A percentile compares a stretch with the other conserved stretches of the same genome.
These are phyloP conservation scores for Phytophthora pisi DNA, from an alignment of 352 stramenopile species.

Conservation along the genomic window DNA sequence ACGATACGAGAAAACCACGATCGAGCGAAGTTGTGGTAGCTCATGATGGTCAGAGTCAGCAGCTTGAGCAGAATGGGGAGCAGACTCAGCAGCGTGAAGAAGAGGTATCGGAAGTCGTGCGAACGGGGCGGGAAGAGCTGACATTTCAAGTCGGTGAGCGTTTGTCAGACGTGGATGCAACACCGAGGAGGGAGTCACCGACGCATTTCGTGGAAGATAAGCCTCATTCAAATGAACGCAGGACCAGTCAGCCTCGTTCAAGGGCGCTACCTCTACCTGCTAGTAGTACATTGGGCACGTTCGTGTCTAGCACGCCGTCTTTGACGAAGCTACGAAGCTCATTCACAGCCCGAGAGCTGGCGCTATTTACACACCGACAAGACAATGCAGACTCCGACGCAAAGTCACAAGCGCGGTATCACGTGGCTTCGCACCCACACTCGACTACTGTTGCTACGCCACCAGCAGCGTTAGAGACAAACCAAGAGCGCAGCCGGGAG, in stretches of 20 bases:
- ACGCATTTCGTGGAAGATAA: not conserved
- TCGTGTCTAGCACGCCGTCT: slow-evolving; percentile 30
- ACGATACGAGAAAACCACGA: not conserved
- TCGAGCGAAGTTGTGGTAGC: slow-evolving; percentile 1
- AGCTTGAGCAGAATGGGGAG: not conserved
- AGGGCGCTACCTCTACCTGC: not conserved
- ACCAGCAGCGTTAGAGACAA: not conserved
- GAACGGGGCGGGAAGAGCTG: not conserved
- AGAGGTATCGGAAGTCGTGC: not conserved
- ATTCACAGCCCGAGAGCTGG: slow-evolving; percentile 37
- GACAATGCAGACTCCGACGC: not conserved
- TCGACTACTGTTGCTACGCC: not conserved
- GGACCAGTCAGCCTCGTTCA: not conserved
- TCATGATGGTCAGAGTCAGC: not conserved
- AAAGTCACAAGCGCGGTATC: slow-evolving; percentile 16
- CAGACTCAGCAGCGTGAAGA: not conserved
- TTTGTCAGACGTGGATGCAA: not conserved
- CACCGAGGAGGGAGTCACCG: not conserved
- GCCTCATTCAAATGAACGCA: not conserved
- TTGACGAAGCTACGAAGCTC: slow-evolving; percentile 27
- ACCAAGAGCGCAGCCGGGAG: not conserved
- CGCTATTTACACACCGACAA: slow-evolving; percentile 28
- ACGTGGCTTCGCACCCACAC: slow-evolving; percentile 29
- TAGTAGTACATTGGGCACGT: slow-evolving; percentile 7
- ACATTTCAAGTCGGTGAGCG: not conserved